Evolutionary conservation across 2,329 filamentous ascomycete species (phyloP), one percentile per base, ranked within the genome.

Genomic region (Talaromyces sp.): DNA sequence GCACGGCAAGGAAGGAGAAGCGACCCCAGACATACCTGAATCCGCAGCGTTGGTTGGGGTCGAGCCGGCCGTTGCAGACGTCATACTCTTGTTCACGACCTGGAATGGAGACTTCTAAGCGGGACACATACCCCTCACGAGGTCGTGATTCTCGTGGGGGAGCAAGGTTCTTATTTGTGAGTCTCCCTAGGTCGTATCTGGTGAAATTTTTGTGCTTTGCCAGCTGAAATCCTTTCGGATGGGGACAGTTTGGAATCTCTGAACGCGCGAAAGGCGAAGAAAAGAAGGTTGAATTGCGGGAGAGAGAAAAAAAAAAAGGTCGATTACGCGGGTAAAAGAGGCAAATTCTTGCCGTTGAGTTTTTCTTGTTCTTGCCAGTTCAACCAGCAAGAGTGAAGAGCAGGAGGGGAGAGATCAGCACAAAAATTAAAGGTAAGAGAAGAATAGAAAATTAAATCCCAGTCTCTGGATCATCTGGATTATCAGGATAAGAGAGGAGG

Each of bases 61-160:
- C 51, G 64, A 63, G 55, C 64, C 60, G 54, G 65, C 65, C 52
- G 61, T 49, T 64, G 68, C 64, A 68, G 70, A 71, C 69, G 69
- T 71, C 69, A 72, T 72, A 66, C 59, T 66, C 62, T 58, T 58
- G 56, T 64, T 56, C 46, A 63, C 56, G 56, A 46, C 47, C 54
- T 53, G 40, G 52, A 49, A n/a, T 40, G 35, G 56, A 57, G 60
- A 51, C 24, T 27, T 4, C 47, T n/a, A n/a, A 51, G 66, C 59
- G 67, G 63, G 62, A 69, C 65, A 56, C 69, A 71, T 71, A 61
- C 69, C 68, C 67, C 65, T 70, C 66, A 54, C 56, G 46, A 22
- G 35, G 47, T 39, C 33, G 20, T 41, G 33, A 44, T 39, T 27
- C n/a, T 54, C 39, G 36, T 22, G 52, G 30, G 33, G n/a, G 41